Evolutionary conservation across 2,329 filamentous ascomycete genomes (phyloP).

Genomic region (Didymella arachidicola): DNA sequence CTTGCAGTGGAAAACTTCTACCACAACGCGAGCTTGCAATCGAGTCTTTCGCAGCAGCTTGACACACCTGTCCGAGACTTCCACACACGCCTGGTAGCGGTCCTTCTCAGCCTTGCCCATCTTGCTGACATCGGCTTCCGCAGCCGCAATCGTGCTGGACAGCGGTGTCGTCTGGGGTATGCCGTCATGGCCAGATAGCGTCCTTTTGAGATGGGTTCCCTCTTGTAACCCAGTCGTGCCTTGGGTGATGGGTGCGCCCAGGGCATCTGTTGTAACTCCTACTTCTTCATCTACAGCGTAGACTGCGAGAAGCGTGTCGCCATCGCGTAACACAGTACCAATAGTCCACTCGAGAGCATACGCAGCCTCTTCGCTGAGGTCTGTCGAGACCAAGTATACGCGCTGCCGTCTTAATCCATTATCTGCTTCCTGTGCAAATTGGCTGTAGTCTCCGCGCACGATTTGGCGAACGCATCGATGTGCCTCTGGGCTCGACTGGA

Average conservation of each 20-base stretch:
- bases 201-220: conserved; percentile 74
- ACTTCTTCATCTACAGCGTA: conserved; percentile 91
- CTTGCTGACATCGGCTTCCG: conserved; percentile 49
- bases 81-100: conserved; percentile 78
- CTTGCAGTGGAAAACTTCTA: conserved; percentile 98
- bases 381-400: conserved; percentile 94
- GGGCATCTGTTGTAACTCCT: conserved; percentile 59
- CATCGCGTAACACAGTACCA: conserved; percentile 90
- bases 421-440: conserved; percentile 78
- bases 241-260: conserved; percentile 69
- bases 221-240: conserved; percentile 77
- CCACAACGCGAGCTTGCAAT: conserved; percentile 88
- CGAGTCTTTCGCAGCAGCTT: conserved; percentile 87
- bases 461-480: conserved; percentile 89
- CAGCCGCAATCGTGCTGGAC: conserved; percentile 44
- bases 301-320: conserved; percentile 90
- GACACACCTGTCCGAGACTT: conserved; percentile 85
- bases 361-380: conserved; percentile 90
- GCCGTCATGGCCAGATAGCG: conserved; percentile 59
- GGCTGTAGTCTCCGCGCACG: conserved; percentile 83
- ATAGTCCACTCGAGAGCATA: conserved; percentile 98
- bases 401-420: conserved; percentile 80
- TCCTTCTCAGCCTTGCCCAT: conserved; percentile 73
- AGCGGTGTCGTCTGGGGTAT: conserved; percentile 47
- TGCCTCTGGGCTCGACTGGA: conserved; percentile 76